Evolutionary conservation across 1,284 basidiomycete genomes (phyloP), one percentile per base, ranked within the genome.

Genomic region (Trichosporon sp.): DNA sequence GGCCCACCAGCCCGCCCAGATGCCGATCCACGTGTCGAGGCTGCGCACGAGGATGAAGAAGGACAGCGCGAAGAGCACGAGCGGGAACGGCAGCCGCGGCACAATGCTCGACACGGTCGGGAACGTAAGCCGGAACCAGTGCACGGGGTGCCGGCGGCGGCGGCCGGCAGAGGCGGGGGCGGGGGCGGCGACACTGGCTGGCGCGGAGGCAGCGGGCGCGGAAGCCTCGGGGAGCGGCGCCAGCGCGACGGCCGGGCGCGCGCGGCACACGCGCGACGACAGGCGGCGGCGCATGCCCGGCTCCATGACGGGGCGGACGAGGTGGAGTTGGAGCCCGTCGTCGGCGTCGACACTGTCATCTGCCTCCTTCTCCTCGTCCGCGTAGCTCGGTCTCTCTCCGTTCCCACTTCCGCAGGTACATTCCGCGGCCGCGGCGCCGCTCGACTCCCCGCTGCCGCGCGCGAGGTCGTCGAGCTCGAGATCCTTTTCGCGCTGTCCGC

Each of bases 11-110:
- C 77, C 76, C 0, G 90, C 90, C 79, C 97, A 95, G 21, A 97
- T 87, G 29, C 89, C 86, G 29, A 98, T 93, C 93, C 96, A 98
- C 69, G 90, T 87, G 4, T 89, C 87, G 8, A 98, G 86, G 0
- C 88, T 91, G 78, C 96, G 91, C 66, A 97, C 93, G 62, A 98
- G 88, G 75, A 98, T 93, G 84, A 98, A 98, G 85, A 97, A 94
- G 5, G 91, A 90, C 80, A 98, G 94, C 0, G 95, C 92, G 77
- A 98, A 98, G 0, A 94, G 94, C 11, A 98, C 85, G 7, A 98
- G 75, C 1, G 71, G 71, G 63, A 77, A 72, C 29, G 75, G 73
- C 25, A 76, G 68, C 82, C 89, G 79, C 72, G 91, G 89, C 67
- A 93, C 87, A 21, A 91, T 86, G 25, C 81, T 32, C 88, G 86